Base-by-base conservation (phyloP, 305 asterid species). In the Coffea humblotiana region DNA sequence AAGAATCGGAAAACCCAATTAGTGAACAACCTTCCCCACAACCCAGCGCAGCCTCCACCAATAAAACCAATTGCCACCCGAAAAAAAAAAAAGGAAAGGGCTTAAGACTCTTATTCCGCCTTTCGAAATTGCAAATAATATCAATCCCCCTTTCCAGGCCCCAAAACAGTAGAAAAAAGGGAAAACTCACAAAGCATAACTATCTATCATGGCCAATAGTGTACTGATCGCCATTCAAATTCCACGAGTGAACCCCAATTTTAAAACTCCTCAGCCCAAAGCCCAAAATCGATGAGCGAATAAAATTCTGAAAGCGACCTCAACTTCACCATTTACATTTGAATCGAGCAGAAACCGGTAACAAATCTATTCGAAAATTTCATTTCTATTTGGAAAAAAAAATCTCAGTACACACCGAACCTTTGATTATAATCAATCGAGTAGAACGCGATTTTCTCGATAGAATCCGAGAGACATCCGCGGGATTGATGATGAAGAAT, bases 31-130 rank as follows among this genome's bases (percentile, higher is more conserved):
- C 67, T 35, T 66, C 52, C 74, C 14, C 54, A 37, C 51, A 45
- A n/a, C 61, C 65, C 72, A 84, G 48, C 48, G 77, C 81, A 52
- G 78, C 19, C 48, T n/a, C 61, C 60, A 80, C 13, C 40, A 81
- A 18, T 51, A 47, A 78, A 40, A 67, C 72, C 75, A 67, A 67
- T 67, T 27, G 13, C 48, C 72, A 40, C 43, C 43, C 43, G 0
- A 40, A 40, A 40, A 40, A 40, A 37, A 37, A 40, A 40, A 40
- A 40, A 40, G 6, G 7, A 29, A 47, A 61, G 5, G 10, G 35
- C 58, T 23, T 52, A 47, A 61, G 10, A 54, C 32, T 56, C 37
- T 61, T 63, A 73, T 79, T 16, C 54, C 25, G 27, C 19, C 54
- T 45, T 64, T 27, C 6, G 0, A 71, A 40, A 40, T 16, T 48